A percentile compares a stretch with the other conserved stretches of the same genome.
phyloP scores from a whole-genome alignment of 176 grass and related monocot species.

The Tillandsia leiboldiana region DNA sequence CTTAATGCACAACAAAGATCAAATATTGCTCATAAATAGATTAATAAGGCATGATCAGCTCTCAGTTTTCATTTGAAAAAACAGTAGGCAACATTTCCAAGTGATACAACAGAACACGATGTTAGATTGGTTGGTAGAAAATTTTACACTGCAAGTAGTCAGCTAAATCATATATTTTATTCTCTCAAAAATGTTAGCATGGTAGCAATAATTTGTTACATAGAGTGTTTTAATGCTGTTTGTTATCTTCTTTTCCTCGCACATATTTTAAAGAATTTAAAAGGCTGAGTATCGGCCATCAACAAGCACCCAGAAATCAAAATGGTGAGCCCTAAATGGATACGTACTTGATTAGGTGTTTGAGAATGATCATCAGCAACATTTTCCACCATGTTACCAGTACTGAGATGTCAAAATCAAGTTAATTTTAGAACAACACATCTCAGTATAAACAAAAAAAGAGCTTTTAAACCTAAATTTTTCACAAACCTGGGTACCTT shows the following conservation, averaged over 20 bases:
- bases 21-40: not conserved
- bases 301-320: too few species aligned
- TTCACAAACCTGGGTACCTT: constrained; percentile 90
- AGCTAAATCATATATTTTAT: too few species aligned
- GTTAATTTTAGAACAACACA: not conserved
- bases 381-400: constrained; percentile 10
- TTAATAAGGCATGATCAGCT: not conserved
- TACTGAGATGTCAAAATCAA: constrained; percentile 10
- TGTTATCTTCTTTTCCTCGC: too few species aligned
- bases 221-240: too few species aligned
- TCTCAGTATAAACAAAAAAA: constrained; percentile 3
- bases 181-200: too few species aligned
- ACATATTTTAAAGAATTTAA: too few species aligned
- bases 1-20: not conserved
- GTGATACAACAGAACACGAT: not conserved
- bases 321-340: not conserved
- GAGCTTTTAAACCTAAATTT: constrained; percentile 24
- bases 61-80: not conserved
- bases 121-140: not conserved
- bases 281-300: too few species aligned
- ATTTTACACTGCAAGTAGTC: not conserved
- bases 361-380: constrained; percentile 8
- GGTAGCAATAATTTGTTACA: too few species aligned
- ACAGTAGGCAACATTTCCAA: not conserved
- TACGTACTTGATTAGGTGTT: constrained; percentile 14